These are phyloP conservation scores for Pichia sp. DNA, from an alignment of 1,139 yeast genomes.

Conservation along the genomic window DNA sequence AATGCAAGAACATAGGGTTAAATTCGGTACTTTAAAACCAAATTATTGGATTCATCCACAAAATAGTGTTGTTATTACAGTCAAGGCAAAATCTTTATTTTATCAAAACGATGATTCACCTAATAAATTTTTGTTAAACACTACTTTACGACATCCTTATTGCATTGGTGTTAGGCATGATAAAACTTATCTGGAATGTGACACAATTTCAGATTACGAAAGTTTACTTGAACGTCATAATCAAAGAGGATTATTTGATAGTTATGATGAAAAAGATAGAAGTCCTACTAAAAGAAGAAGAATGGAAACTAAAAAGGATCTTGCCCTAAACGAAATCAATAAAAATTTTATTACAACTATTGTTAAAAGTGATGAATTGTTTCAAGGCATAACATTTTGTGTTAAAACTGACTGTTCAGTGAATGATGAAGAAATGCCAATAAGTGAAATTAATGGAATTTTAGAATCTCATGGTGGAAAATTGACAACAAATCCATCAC, in stretches of 20 bases:
- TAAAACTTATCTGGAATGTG: conserved; percentile 51
- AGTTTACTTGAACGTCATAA: conserved; percentile 8
- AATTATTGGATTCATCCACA: conserved; percentile 74
- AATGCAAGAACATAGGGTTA: conserved; percentile 36
- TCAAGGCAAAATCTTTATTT: conserved; percentile 51
- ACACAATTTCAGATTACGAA: conserved; percentile 50
- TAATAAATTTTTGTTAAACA: conserved; percentile 52
- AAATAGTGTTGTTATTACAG: conserved; percentile 74
- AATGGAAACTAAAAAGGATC: conserved; percentile 16
- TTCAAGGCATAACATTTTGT: conserved; percentile 33
- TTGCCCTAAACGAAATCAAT: conserved; percentile 18
- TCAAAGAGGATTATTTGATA: neutral
- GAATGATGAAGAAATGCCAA: conserved; percentile 24
- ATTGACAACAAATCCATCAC: conserved; percentile 19
- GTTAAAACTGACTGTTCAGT: conserved; percentile 26
- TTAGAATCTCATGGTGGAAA: conserved; percentile 50
- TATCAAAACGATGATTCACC: conserved; percentile 18
- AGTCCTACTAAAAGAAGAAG: conserved; percentile 8
- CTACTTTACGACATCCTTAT: conserved; percentile 73
- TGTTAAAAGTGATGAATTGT: conserved; percentile 23
- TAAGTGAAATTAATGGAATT: conserved; percentile 34
- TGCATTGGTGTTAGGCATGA: conserved; percentile 66
- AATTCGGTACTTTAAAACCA: conserved; percentile 61
- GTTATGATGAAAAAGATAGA: conserved; percentile 8
- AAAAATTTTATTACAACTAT: conserved; percentile 9